Evolutionary conservation across 176 grass and related monocot species (phyloP), one percentile per base, ranked within the genome.

Genomic region (Puccinellia tenuiflora): DNA sequence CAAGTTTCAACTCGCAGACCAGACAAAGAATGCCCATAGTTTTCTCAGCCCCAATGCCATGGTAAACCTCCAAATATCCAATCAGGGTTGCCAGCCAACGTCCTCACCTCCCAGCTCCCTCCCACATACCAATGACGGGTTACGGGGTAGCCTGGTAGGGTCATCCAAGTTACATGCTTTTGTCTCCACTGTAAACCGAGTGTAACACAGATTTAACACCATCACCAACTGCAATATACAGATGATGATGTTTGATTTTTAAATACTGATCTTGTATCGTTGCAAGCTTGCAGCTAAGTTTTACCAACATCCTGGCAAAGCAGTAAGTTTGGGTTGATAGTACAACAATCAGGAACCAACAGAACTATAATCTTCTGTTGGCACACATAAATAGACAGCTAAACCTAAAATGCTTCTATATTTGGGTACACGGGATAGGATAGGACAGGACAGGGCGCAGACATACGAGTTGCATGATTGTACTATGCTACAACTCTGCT

Each of bases 261-360:
- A 21, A 24, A 52, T 15, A 67, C 22, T 18, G 4, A 34, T 80
- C 46, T 21, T 47, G 21, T 50, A 48, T 22, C 28, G 1, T 7
- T 22, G 25, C 70, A 48, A 16, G 12, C 9, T 6, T 46, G 40
- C 68, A 51, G 45, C 45, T 31, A 18, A 21, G 45, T 50, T 30
- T 73, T 30, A 33, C 61, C 9, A 79, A 15, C 61, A 68, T 24
- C n/a, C 28, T 34, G 15, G 28, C 39, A 67, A 30, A 67, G 68
- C 78, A 38, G 6, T n/a, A 16, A 68, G 29, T 17, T 68, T 13
- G 21, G 78, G 43, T 53, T 33, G 33, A 80, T 68, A 14, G 55
- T 62, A 77, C 74, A 39, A 57, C 51, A 78, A 78, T 42, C 76
- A 78, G 54, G 8, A 40, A 61, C 76, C 53, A 59, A 61, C 54